Base-by-base conservation (phyloP, 2,329 filamentous ascomycete species). In the Coniella lustricola region DNA sequence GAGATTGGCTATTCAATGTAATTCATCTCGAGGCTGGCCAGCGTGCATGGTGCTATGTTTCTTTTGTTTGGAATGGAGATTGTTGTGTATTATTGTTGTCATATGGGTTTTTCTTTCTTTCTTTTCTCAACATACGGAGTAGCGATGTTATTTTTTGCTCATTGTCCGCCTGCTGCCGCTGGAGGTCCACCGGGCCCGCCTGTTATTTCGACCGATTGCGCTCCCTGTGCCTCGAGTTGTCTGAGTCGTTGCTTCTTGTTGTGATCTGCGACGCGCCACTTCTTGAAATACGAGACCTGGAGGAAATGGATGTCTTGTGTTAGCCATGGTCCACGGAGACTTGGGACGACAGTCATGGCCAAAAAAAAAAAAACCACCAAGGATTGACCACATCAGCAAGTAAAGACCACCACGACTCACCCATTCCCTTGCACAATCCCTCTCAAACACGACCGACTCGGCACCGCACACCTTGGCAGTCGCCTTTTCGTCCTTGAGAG, bases 261-360 rank as follows among this genome's bases (percentile, higher is more conserved):
- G 62, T 87, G 78, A 59, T 98, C 93, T 69, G 94, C 91, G 32
- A 97, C 88, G 60, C 93, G 78, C 70, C 90, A 86, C 68, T 96
- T 90, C 74, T 97, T 96, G 71, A 98, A 98, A 68, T 98, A 97
- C 69, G 90, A 89, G 53, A 96, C 87, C 88, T 93, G 59, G 46
- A 21, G 21, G 9, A 20, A n/a, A 21, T 17, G n/a, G n/a, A 31
- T 14, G 33, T 4, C 33, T 14, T 14, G 12, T 35, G n/a, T 35
- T 35, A 35, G n/a, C n/a, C n/a, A n/a, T n/a, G n/a, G n/a, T n/a
- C n/a, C n/a, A n/a, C n/a, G n/a, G n/a, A n/a, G n/a, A n/a, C n/a
- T n/a, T n/a, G n/a, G n/a, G n/a, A n/a, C n/a, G n/a, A n/a, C n/a
- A n/a, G n/a, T n/a, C n/a, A n/a, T n/a, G n/a, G n/a, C n/a, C n/a